Percentiles rank a stretch among this genome's conserved stretches.
Evolutionary conservation across 2,329 filamentous ascomycete genomes (phyloP).

Genomic region (Pyrenochaeta sp.): DNA sequence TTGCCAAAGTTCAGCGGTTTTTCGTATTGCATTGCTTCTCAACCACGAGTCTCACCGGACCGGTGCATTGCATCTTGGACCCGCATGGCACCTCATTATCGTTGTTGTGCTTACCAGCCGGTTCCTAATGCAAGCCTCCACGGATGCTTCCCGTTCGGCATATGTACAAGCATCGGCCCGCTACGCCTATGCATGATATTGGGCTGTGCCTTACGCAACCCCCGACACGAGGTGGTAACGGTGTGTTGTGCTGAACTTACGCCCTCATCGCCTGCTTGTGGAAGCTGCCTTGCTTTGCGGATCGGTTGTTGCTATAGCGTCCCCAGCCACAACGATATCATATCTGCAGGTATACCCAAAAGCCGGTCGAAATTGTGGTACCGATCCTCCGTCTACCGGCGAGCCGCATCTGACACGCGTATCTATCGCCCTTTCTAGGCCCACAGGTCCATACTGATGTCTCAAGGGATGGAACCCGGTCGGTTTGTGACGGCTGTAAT

Average conservation of each 20-base stretch:
- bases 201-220: conserved; percentile 2
- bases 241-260: background rate
- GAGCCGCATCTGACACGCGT: background rate
- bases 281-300: conserved; percentile 3
- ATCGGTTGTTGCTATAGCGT: conserved; percentile 1
- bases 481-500: background rate
- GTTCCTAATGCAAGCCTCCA: conserved; percentile 8
- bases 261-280: background rate
- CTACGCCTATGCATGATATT: conserved; percentile 2
- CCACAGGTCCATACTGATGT: background rate
- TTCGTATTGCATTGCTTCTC: conserved; percentile 3
- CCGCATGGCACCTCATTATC: background rate
- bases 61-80: conserved; percentile 3
- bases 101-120: background rate
- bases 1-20: conserved; percentile 4
- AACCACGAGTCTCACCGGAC: background rate
- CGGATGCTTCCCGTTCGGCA: conserved; percentile 14
- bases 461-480: background rate
- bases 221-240: background rate
- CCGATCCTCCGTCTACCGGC: conserved; percentile 2
- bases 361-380: background rate
- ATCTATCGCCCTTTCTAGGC: background rate
- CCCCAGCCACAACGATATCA: conserved; percentile 1
- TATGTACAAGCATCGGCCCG: conserved; percentile 16
- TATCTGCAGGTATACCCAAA: conserved; percentile 5